Evolutionary conservation across 352 stramenopile species (phyloP).

Genomic region (Ophiocytium majus): DNA sequence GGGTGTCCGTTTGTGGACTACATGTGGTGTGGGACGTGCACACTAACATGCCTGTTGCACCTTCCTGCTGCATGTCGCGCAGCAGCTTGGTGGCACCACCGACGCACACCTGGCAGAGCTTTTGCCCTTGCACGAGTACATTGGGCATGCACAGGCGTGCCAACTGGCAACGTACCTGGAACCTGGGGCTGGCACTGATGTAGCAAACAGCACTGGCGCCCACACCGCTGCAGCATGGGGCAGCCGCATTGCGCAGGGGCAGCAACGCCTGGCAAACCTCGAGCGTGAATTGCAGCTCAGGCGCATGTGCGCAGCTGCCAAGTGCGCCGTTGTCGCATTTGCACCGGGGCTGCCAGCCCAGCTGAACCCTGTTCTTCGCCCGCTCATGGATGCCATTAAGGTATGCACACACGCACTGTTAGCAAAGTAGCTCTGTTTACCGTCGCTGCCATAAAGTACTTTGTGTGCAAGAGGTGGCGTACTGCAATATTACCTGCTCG

Average conservation of each 20-base stretch:
- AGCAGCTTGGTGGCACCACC: too few species aligned
- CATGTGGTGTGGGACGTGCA: too few species aligned
- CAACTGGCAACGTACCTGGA: not conserved
- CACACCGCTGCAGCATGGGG: not conserved
- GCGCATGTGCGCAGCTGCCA: not conserved
- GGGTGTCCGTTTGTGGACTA: too few species aligned
- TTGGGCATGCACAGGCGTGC: not conserved
- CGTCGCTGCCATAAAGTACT: too few species aligned
- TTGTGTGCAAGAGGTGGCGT: too few species aligned
- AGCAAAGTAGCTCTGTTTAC: too few species aligned
- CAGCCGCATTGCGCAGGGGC: not conserved
- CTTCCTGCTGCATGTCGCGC: too few species aligned
- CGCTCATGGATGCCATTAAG: slow-evolving; percentile 38
- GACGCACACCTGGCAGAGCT: too few species aligned
- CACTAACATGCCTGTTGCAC: too few species aligned
- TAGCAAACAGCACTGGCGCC: too few species aligned
- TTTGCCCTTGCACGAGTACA: not conserved
- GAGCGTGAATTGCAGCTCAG: not conserved
- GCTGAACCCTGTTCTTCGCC: slow-evolving; percentile 41
- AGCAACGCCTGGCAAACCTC: not conserved
- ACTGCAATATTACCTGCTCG: too few species aligned
- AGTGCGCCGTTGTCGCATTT: not conserved
- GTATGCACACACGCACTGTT: slow-evolving; percentile 9
- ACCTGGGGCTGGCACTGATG: too few species aligned
- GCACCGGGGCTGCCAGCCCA: not conserved